These are phyloP conservation scores for Zygotorulaspora danielsina DNA, from an alignment of 805 yeast species.

Conservation along the genomic window DNA sequence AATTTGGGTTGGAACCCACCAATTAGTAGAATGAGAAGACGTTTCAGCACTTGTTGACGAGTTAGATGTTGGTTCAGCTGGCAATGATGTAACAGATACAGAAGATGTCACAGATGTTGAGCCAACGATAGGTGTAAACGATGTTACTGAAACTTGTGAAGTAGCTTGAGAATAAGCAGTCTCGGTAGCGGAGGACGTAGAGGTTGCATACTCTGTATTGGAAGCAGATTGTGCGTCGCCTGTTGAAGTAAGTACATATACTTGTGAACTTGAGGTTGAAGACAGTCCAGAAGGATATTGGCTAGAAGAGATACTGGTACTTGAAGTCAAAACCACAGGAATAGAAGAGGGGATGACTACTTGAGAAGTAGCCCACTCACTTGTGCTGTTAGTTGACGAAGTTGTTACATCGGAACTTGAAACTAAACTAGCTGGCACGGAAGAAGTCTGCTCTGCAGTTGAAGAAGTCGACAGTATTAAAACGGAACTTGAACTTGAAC, in stretches of 20 bases:
- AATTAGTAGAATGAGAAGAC: constrained; percentile 33
- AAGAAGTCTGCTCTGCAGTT: constrained; percentile 2
- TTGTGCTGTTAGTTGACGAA: constrained; percentile 2
- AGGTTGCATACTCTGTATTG: neutral
- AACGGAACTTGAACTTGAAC: too few relatives aligned
- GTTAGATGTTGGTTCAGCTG: constrained; percentile 7
- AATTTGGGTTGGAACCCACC: constrained; percentile 72
- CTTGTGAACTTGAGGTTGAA: neutral
- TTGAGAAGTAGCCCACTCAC: constrained; percentile 10
- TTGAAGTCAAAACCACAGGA: constrained; percentile 9
- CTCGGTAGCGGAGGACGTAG: neutral
- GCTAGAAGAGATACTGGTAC: constrained; percentile 3
- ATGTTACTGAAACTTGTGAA: constrained; percentile 1
- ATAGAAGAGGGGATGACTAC: constrained; percentile 10
- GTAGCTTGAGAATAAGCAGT: neutral
- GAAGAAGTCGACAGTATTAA: neutral
- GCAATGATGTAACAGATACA: constrained; percentile 3
- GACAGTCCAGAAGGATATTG: neutral
- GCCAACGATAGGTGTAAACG: neutral
- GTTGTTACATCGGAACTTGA: neutral
- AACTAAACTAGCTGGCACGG: neutral
- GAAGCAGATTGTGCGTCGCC: constrained; percentile 1
- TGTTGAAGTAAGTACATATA: neutral
- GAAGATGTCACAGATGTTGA: constrained; percentile 1
- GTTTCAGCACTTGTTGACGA: constrained; percentile 10